Percentiles rank a stretch among this genome's conserved stretches.
phyloP scores from a whole-genome alignment of 495 filamentous ascomycete genomes.

The Lasiosphaeriaceae sp. region DNA sequence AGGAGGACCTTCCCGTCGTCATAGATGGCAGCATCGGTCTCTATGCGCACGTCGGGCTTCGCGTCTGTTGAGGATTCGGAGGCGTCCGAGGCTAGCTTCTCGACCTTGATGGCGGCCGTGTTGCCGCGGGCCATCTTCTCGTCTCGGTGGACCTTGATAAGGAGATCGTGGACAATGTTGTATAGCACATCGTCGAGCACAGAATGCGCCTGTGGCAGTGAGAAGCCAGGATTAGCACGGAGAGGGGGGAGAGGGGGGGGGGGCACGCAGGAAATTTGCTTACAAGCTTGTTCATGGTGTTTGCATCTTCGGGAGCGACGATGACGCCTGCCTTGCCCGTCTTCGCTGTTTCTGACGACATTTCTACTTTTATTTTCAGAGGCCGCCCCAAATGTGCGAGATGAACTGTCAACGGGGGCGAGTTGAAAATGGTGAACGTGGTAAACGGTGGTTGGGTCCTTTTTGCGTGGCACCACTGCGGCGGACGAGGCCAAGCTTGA shows the following conservation, averaged over 20 bases:
- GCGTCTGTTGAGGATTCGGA: slow-evolving; percentile 40
- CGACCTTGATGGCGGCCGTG: slow-evolving; percentile 67
- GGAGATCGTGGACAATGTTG: slow-evolving; percentile 67
- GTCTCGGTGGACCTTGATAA: slow-evolving; percentile 68
- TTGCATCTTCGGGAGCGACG: slow-evolving; percentile 38
- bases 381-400: neutral
- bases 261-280: slow-evolving; percentile 14
- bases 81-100: slow-evolving; percentile 60
- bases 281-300: slow-evolving; percentile 43
- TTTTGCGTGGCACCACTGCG: slow-evolving; percentile 3
- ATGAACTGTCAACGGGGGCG: neutral
- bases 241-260: too few relatives aligned
- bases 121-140: slow-evolving; percentile 69
- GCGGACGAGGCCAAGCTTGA: slow-evolving; percentile 6
- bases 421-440: neutral
- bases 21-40: slow-evolving; percentile 68
- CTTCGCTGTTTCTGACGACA: slow-evolving; percentile 16
- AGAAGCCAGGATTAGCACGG: too few relatives aligned
- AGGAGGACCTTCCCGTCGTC: slow-evolving; percentile 68
- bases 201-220: slow-evolving; percentile 39
- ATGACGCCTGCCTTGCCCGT: slow-evolving; percentile 50
- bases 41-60: slow-evolving; percentile 51
- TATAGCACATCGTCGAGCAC: slow-evolving; percentile 66
- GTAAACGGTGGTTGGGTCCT: neutral
- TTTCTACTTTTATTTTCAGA: neutral